phyloP scores from a whole-genome alignment of 768 basidiomycete genomes.

The Suillus luteus region DNA sequence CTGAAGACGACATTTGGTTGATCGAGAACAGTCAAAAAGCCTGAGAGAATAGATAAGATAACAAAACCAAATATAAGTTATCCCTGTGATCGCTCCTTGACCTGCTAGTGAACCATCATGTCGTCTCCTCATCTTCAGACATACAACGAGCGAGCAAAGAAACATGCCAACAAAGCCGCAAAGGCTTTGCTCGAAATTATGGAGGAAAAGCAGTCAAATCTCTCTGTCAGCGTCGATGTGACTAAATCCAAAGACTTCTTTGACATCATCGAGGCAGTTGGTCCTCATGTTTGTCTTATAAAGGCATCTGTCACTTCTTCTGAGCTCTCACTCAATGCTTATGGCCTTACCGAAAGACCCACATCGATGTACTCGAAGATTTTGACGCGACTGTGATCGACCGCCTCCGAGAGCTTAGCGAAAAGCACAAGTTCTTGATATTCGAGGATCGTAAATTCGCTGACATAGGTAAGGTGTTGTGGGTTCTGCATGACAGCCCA shows the following conservation, averaged over 20 bases:
- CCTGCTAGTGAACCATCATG: conserved; percentile 23
- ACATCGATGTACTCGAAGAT: conserved; percentile 94
- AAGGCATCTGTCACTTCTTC: conserved; percentile 59
- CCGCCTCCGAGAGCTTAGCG: conserved; percentile 66
- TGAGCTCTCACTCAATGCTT: conserved; percentile 21
- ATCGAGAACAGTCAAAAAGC: conserved; percentile 8
- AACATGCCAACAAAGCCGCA: conserved; percentile 74
- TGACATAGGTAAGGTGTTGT: conserved; percentile 76
- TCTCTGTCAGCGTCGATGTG: conserved; percentile 96
- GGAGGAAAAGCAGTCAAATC: conserved; percentile 85
- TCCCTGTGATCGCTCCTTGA: background rate
- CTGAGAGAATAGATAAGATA: conserved; percentile 14
- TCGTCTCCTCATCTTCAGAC: conserved; percentile 47
- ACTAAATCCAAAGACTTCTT: conserved; percentile 78
- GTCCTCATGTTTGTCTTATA: conserved; percentile 88
- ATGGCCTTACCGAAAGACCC: conserved; percentile 65
- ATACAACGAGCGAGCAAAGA: conserved; percentile 61
- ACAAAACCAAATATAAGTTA: conserved; percentile 1
- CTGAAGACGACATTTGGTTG: conserved; percentile 30
- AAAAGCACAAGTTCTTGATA: conserved; percentile 89
- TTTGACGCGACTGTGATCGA: conserved; percentile 75
- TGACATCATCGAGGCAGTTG: conserved; percentile 84
- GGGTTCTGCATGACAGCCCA: background rate
- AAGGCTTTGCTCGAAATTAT: conserved; percentile 77
- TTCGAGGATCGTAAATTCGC: conserved; percentile 99